These are phyloP conservation scores for Apiotrichum laibachii DNA, from an alignment of 1,284 basidiomycete genomes.

Conservation along the genomic window DNA sequence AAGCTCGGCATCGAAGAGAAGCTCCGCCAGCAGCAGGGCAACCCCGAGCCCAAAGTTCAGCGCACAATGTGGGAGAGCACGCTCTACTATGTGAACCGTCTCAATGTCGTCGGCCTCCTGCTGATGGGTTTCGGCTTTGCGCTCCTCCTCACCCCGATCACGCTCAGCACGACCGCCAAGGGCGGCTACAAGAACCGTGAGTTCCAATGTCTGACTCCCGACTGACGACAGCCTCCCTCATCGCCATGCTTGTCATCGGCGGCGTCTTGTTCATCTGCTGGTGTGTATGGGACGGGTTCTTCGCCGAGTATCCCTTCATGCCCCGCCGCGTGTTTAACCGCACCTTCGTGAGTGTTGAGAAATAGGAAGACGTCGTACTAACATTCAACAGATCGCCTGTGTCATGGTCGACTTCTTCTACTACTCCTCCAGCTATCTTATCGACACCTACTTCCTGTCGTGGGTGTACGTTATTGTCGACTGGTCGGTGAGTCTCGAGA, in stretches of 20 bases:
- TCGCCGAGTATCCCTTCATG: conserved; percentile 50
- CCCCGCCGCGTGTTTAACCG: conserved; percentile 51
- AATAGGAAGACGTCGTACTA: neutral
- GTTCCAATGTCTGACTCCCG: neutral
- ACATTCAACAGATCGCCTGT: conserved; percentile 14
- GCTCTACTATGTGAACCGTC: conserved; percentile 13
- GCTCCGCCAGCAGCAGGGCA: neutral
- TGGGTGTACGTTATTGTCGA: conserved; percentile 43
- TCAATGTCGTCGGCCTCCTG: conserved; percentile 49
- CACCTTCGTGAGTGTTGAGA: conserved; percentile 36
- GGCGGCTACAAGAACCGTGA: conserved; percentile 46
- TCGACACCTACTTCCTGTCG: conserved; percentile 36
- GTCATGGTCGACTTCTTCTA: conserved; percentile 42
- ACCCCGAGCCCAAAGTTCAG: neutral
- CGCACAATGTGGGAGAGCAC: neutral
- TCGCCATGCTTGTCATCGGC: conserved; percentile 52
- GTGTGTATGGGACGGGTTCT: conserved; percentile 47
- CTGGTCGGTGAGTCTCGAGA: conserved; percentile 19
- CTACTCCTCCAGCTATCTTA: conserved; percentile 33
- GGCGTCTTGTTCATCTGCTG: conserved; percentile 47
- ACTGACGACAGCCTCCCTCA: conserved; percentile 40
- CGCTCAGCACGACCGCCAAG: conserved; percentile 39
- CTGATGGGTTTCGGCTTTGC: conserved; percentile 49
- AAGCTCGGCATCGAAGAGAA: neutral
- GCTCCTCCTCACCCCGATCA: conserved; percentile 49